Percentiles rank a stretch among this genome's conserved stretches.
These are phyloP conservation scores for Rhypophila decipiens DNA, from an alignment of 495 filamentous ascomycete genomes.

Conservation along the genomic window DNA sequence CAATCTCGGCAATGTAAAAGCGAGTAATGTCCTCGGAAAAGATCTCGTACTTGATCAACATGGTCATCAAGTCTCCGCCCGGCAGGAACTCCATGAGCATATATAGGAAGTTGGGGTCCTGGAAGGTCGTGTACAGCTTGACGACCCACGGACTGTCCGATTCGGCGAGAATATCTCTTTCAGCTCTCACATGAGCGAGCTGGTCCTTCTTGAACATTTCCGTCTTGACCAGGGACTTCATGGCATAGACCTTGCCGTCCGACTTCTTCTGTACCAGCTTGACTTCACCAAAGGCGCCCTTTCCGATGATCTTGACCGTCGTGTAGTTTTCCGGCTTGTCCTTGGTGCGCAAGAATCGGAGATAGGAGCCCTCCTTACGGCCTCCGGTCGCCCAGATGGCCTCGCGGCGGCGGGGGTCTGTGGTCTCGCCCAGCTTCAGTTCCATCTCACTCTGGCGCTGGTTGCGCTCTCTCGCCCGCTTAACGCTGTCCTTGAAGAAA, in stretches of 20 bases:
- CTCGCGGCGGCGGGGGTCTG: constrained; percentile 63
- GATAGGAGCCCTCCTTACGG: constrained; percentile 80
- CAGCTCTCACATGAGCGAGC: constrained; percentile 94
- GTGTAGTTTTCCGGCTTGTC: constrained; percentile 88
- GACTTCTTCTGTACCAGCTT: constrained; percentile 91
- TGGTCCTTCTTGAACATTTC: constrained; percentile 99
- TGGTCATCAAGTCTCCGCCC: constrained; percentile 98
- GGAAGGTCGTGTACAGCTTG: constrained; percentile 95
- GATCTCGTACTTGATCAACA: constrained; percentile 99
- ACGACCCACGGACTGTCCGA: constrained; percentile 99
- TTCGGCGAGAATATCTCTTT: constrained; percentile 95
- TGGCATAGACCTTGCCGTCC: constrained; percentile 95
- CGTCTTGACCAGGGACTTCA: constrained; percentile 96
- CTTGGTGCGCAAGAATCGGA: constrained; percentile 90
- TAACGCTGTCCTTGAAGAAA: constrained; percentile 95
- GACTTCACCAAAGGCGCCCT: constrained; percentile 98
- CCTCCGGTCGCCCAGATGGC: constrained; percentile 70
- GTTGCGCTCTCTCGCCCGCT: constrained; percentile 84
- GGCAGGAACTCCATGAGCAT: constrained; percentile 99
- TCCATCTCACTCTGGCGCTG: constrained; percentile 87
- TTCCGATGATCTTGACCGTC: constrained; percentile 96
- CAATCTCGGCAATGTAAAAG: constrained; percentile 99
- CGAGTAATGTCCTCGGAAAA: constrained; percentile 98
- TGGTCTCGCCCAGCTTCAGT: constrained; percentile 66
- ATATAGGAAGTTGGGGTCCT: constrained; percentile 91